Evolutionary conservation across 768 basidiomycete genomes (phyloP).

Genomic region (Hemileccinum rubropunctum): DNA sequence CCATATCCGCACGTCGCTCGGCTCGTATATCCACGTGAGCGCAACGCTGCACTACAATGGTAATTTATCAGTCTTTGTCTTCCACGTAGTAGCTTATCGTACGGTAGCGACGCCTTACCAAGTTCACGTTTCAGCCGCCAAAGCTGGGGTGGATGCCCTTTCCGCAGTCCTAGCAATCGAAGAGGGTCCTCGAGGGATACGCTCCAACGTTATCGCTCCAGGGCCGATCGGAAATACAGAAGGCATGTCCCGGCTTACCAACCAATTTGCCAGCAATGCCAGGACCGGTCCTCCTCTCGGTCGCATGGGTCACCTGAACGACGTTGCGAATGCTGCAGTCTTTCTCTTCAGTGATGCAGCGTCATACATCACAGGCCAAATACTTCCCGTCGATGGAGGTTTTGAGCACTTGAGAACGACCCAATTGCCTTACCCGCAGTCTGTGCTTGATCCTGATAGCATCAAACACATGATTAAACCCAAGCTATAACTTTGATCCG

Average conservation of each 20-base stretch:
- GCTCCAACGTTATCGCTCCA: constrained; percentile 84
- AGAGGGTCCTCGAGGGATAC: constrained; percentile 92
- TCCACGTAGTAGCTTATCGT: background rate
- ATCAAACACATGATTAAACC: constrained; percentile 51
- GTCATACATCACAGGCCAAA: constrained; percentile 70
- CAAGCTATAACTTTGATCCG: constrained; percentile 21
- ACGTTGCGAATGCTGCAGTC: constrained; percentile 68
- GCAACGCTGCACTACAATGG: constrained; percentile 86
- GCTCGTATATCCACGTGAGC: constrained; percentile 87
- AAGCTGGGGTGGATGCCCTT: constrained; percentile 90
- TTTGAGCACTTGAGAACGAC: constrained; percentile 48
- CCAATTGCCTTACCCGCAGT: constrained; percentile 58
- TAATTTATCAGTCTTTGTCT: constrained; percentile 22
- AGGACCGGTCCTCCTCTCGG: constrained; percentile 38
- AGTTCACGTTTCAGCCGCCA: constrained; percentile 92
- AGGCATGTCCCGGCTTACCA: constrained; percentile 58
- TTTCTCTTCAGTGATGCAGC: constrained; percentile 86
- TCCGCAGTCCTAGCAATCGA: constrained; percentile 86
- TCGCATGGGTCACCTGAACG: constrained; percentile 55
- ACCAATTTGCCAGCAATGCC: background rate
- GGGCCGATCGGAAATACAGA: constrained; percentile 83
- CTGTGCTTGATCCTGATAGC: constrained; percentile 58
- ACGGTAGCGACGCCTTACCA: constrained; percentile 73
- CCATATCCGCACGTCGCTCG: constrained; percentile 66
- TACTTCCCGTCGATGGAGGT: constrained; percentile 72